Conservation (phyloP, 139 green algal genomes). For the Chlamydomonas schloesseri region DNA sequence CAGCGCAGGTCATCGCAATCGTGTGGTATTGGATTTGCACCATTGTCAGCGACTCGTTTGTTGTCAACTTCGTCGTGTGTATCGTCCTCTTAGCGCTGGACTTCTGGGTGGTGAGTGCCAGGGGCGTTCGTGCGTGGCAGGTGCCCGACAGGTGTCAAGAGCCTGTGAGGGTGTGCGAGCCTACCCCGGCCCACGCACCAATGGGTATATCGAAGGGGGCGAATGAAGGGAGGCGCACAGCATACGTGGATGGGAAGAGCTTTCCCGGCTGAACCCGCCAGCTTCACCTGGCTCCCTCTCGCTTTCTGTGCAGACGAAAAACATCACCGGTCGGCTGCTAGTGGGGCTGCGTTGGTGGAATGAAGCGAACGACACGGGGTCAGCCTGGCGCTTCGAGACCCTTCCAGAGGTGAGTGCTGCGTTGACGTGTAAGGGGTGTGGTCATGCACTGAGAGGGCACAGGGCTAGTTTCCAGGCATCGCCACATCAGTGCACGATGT, state of each 20-base stretch:
- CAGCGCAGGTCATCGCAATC: conserved; percentile 64
- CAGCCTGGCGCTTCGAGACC: conserved; percentile 94
- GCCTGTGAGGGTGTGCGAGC: too few species aligned
- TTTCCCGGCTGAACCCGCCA: too few species aligned
- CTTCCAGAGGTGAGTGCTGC: conserved; percentile 70
- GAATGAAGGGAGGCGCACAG: too few species aligned
- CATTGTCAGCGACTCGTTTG: conserved; percentile 75
- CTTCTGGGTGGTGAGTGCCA: conserved; percentile 92
- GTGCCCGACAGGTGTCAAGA: too few species aligned
- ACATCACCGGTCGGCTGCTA: conserved; percentile 92
- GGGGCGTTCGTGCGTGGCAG: not conserved
- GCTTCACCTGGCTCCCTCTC: not conserved
- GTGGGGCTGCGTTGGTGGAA: conserved; percentile 98
- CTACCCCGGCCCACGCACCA: too few species aligned
- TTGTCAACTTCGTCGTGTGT: conserved; percentile 89
- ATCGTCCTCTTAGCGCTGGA: conserved; percentile 87
- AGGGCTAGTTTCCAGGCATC: too few species aligned
- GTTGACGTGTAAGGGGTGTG: too few species aligned
- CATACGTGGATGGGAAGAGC: too few species aligned
- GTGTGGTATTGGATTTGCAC: conserved; percentile 79
- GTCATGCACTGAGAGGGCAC: too few species aligned
- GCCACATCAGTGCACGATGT: too few species aligned
- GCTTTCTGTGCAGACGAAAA: conserved; percentile 73
- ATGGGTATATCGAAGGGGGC: too few species aligned
- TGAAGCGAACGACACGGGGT: conserved; percentile 92